phyloP scores from a whole-genome alignment of 305 asterid species.

The Fraxinus xanthoxyloides region DNA sequence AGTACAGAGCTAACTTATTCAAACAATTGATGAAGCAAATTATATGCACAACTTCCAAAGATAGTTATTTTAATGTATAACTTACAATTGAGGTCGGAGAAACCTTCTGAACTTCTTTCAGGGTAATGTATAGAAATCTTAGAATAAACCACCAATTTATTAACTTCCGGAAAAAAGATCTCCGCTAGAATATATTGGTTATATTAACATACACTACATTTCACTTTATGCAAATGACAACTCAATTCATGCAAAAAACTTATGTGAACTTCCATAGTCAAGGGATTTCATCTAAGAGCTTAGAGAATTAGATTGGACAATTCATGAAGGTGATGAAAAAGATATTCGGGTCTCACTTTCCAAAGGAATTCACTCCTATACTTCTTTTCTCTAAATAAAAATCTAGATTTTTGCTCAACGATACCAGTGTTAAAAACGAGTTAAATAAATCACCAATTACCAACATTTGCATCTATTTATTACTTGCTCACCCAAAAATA shows the following conservation, averaged over 20 bases:
- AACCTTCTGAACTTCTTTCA: background rate
- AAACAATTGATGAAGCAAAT: background rate
- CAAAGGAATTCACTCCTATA: too few species aligned
- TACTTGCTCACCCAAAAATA: too few species aligned
- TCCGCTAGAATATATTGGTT: background rate
- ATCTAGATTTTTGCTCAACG: too few species aligned
- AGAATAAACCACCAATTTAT: background rate
- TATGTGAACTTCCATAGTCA: background rate
- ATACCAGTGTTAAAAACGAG: too few species aligned
- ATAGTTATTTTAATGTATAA: too few species aligned
- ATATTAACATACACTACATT: background rate
- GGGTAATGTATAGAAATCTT: too few species aligned
- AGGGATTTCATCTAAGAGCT: background rate
- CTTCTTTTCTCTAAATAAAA: too few species aligned
- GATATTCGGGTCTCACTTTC: too few species aligned
- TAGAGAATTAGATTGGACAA: background rate
- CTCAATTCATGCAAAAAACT: background rate
- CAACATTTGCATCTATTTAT: too few species aligned
- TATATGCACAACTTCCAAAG: background rate
- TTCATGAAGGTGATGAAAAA: background rate
- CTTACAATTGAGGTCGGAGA: background rate
- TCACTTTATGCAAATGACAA: background rate
- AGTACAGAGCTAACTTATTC: background rate
- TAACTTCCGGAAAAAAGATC: background rate
- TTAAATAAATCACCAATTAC: too few species aligned